A percentile compares a stretch with the other conserved stretches of the same genome.
phyloP scores from a whole-genome alignment of 2,329 filamentous ascomycete genomes.

The Lanzia echinophila region DNA sequence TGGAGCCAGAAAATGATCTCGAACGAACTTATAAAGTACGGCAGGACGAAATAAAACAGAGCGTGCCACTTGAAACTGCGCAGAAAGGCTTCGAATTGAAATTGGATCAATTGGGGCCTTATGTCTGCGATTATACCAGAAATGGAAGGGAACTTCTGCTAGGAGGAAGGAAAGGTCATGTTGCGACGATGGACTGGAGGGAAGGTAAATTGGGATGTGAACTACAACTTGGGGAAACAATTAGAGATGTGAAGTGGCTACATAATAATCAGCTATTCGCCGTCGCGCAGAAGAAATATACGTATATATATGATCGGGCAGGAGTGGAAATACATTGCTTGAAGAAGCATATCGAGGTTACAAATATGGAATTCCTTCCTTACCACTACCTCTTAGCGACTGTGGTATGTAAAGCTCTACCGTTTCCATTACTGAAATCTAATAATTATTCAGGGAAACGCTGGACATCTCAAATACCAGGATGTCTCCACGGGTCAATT shows the following conservation, averaged over 20 bases:
- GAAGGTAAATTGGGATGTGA: conserved; percentile 88
- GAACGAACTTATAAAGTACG: conserved; percentile 90
- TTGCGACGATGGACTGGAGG: conserved; percentile 95
- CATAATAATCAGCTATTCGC: conserved; percentile 95
- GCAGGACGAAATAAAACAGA: conserved; percentile 74
- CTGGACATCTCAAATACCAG: conserved; percentile 85
- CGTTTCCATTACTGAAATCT: conserved; percentile 6
- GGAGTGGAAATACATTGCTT: conserved; percentile 91
- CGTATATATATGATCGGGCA: conserved; percentile 90
- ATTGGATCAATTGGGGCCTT: conserved; percentile 76
- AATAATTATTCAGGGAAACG: conserved; percentile 53
- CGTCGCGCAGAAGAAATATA: conserved; percentile 91
- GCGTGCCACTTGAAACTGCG: conserved; percentile 74
- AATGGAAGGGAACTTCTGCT: conserved; percentile 83
- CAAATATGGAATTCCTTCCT: conserved; percentile 89
- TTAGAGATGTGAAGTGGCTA: conserved; percentile 84
- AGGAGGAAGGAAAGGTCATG: conserved; percentile 84
- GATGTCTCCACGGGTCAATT: conserved; percentile 90
- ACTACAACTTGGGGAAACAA: conserved; percentile 81
- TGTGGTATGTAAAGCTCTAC: conserved; percentile 48
- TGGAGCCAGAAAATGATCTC: conserved; percentile 81
- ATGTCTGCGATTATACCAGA: conserved; percentile 79
- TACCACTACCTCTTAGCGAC: conserved; percentile 94
- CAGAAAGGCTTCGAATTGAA: conserved; percentile 91
- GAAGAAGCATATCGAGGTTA: conserved; percentile 83